These are phyloP conservation scores for Pilaira anomala DNA, from an alignment of 192 early-diverging fungal species.

Conservation along the genomic window DNA sequence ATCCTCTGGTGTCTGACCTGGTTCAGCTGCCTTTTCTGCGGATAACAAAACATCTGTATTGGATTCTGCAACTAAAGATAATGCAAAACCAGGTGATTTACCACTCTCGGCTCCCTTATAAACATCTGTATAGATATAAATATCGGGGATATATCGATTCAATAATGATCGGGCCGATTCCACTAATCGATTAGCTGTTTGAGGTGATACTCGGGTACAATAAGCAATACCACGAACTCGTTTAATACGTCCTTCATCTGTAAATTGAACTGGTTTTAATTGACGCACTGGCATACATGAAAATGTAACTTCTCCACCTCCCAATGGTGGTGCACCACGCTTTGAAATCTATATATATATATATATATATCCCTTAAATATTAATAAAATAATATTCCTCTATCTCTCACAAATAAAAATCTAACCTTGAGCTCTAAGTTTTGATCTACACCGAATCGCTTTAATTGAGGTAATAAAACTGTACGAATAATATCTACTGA, in stretches of 20 bases:
- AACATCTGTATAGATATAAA: conserved; percentile 97
- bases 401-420: neutral
- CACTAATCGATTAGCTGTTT: conserved; percentile 91
- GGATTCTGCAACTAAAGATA: conserved; percentile 89
- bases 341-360: conserved; percentile 64
- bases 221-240: conserved; percentile 96
- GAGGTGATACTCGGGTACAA: conserved; percentile 83
- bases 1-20: conserved; percentile 87
- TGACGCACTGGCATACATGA: conserved; percentile 76
- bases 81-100: conserved; percentile 85
- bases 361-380: conserved; percentile 5
- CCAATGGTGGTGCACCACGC: conserved; percentile 86
- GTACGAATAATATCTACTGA: conserved; percentile 93
- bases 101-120: conserved; percentile 96
- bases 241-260: conserved; percentile 83
- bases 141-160: conserved; percentile 93
- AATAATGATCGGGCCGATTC: conserved; percentile 82
- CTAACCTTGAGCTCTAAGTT: conserved; percentile 77
- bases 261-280: conserved; percentile 77
- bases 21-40: conserved; percentile 79
- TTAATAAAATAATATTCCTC: neutral
- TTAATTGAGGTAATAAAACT: conserved; percentile 78
- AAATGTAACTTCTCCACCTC: conserved; percentile 90
- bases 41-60: conserved; percentile 80
- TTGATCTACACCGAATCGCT: conserved; percentile 83